Base-by-base conservation (phyloP, 352 stramenopile species). In the Phytophthora fragariae region DNA sequence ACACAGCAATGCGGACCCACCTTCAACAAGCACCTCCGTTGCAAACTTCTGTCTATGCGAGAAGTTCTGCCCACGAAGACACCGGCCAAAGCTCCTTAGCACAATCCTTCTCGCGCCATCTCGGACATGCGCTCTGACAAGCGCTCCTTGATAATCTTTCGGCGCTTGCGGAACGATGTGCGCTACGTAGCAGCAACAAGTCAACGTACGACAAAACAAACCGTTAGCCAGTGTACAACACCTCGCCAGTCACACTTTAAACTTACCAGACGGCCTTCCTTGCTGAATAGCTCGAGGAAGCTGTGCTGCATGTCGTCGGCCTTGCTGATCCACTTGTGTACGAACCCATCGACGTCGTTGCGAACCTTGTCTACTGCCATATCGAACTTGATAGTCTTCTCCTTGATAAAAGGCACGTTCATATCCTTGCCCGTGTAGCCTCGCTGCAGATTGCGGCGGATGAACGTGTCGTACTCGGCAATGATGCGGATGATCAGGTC, bases 391-490 rank as follows among this genome's bases (percentile, higher is more conserved):
- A 97, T 95, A 57, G 70, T 90, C 69, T 95, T 89, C 70, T 97
- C 90, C 64, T 95, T 94, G 56, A 97, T 89, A 71, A 92, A 92
- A 52, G 88, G 86, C 52, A 97, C 91, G 62, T 98, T 98, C 91
- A 98, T 97, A 54, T 97, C 92, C 75, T 97, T 97, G 72, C 91
- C 92, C 31, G 91, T 88, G 80, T 97, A 97, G 1, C 91, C 92
- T 44, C 91, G 89, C 70, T 94, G 77, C 59, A 98, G 71, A 70
- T 98, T 97, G 53, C 92, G 88, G 35, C 90, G 83, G 68, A 98
- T 97, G 74, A 97, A 97, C 71, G 91, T 97, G 75, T 98, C 92
- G 76, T 98, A 98, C 83, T 97, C 88, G 35, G 88, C 83, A 57
- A 97, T 94, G 78, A 97, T 95, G 29, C 91, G 88, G 50, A 94